These are phyloP conservation scores for Lodderomyces margitis DNA, from an alignment of 1,139 yeast genomes.

Conservation along the genomic window DNA sequence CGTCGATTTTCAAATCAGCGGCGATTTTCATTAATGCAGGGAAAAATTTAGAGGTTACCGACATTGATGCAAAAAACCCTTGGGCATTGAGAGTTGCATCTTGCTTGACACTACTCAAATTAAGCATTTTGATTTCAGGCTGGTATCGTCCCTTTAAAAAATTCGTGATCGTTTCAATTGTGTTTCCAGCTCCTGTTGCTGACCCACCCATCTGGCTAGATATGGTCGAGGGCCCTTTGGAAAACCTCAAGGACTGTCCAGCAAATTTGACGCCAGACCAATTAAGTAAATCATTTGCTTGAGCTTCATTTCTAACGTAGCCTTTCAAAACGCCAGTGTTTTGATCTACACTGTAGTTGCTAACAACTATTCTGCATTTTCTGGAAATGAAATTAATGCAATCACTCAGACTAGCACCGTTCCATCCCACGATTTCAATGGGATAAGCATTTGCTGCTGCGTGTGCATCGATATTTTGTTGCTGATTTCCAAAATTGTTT, in stretches of 20 bases:
- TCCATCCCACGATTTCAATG: constrained; percentile 77
- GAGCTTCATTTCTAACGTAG: constrained; percentile 50
- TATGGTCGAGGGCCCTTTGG: constrained; percentile 28
- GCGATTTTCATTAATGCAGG: constrained; percentile 91
- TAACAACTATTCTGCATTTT: constrained; percentile 58
- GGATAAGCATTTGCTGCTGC: constrained; percentile 38
- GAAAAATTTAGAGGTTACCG: constrained; percentile 73
- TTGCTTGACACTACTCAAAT: constrained; percentile 62
- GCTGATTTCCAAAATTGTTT: constrained; percentile 12
- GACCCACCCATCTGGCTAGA: constrained; percentile 20
- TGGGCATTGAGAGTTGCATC: constrained; percentile 61
- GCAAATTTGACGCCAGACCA: constrained; percentile 84
- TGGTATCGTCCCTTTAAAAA: constrained; percentile 70
- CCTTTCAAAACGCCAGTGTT: constrained; percentile 54
- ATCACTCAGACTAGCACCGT: constrained; percentile 70
- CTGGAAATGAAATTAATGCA: constrained; percentile 67
- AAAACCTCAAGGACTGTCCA: constrained; percentile 62
- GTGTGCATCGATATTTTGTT: constrained; percentile 31
- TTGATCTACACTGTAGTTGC: constrained; percentile 44
- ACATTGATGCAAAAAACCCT: constrained; percentile 65
- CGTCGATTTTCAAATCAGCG: constrained; percentile 47
- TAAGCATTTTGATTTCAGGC: constrained; percentile 61
- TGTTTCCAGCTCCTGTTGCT: constrained; percentile 24
- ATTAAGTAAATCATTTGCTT: constrained; percentile 56
- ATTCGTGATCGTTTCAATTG: constrained; percentile 60